These are phyloP conservation scores for Boletus huronensis DNA, from an alignment of 768 basidiomycete genomes.

Conservation along the genomic window DNA sequence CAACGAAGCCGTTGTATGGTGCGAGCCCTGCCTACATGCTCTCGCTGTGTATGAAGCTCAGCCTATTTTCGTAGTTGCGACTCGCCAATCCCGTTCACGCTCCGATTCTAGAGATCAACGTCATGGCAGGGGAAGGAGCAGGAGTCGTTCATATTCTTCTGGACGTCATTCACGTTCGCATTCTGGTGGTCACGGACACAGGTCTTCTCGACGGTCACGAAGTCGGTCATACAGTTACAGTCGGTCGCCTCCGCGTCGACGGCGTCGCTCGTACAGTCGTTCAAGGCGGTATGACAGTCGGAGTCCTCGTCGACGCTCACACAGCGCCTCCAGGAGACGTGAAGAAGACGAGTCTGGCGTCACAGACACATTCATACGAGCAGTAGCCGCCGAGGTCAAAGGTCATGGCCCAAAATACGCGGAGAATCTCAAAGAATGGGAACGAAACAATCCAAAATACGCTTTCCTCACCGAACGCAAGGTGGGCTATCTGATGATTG, in stretches of 20 bases:
- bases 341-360: conserved; percentile 59
- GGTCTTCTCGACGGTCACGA: conserved; percentile 20
- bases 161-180: conserved; percentile 30
- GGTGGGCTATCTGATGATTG: conserved; percentile 35
- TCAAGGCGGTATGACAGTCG: conserved; percentile 42
- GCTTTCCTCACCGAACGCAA: conserved; percentile 62
- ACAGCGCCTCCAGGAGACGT: conserved; percentile 28
- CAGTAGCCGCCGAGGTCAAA: conserved; percentile 81
- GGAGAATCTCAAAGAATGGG: conserved; percentile 66
- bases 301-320: conserved; percentile 47
- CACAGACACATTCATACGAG: conserved; percentile 81
- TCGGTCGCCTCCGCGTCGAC: conserved; percentile 37
- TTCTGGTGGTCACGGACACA: conserved; percentile 30
- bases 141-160: conserved; percentile 25
- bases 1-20: conserved; percentile 80
- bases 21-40: conserved; percentile 13
- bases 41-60: not conserved
- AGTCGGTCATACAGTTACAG: conserved; percentile 31
- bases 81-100: conserved; percentile 31
- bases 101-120: conserved; percentile 33
- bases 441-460: conserved; percentile 80
- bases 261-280: conserved; percentile 48
- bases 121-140: conserved; percentile 23
- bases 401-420: conserved; percentile 80
- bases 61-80: conserved; percentile 12